Base-by-base conservation (phyloP, 2,329 filamentous ascomycete genomes). In the Ramularia endophylla region DNA sequence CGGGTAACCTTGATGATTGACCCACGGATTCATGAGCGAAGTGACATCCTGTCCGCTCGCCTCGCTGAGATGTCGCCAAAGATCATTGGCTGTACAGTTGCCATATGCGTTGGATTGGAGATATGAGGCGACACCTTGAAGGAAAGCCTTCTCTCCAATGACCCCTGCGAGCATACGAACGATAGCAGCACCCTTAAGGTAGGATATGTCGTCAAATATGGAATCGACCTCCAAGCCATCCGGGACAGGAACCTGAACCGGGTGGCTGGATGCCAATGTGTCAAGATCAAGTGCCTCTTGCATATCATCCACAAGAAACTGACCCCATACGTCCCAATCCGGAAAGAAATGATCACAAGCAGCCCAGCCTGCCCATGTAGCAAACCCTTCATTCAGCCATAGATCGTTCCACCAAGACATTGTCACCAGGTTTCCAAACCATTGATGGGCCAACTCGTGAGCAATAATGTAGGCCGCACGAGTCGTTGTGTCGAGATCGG, bases 341-440 rank as follows among this genome's bases (percentile, higher is more conserved):
- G 90, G 90, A 66, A 95, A 86, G 44, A 95, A 78, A 60, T 92
- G 77, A 61, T 95, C 86, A 45, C 87, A 79, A 12, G 87, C 88
- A 46, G 88, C 75, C 89, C 89, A 95, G 39, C 88, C 89, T 32
- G 94, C 88, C 89, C 89, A 95, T 4, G 90, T 95, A 32, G 90
- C 90, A 60, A 97, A 97, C 8, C 88, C 88, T 66, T 95, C 89
- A 59, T 94, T 94, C 41, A 94, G 74, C 87, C 87, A 94, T 34
- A 90, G 75, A 67, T 58, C 51, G 36, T 35, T 66, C 64, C 56
- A 92, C 86, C 87, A 94, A 62, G 94, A 86, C 87, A 94, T 94
- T 6, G 87, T 94, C 27, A 92, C 87, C n/a, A 94, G 75, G 63
- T 94, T 90, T 20, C 87, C 87, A 55, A 94, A 94, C 87, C 87